These are phyloP conservation scores for Gyrodon lividus DNA, from an alignment of 768 basidiomycete species.

Conservation along the genomic window DNA sequence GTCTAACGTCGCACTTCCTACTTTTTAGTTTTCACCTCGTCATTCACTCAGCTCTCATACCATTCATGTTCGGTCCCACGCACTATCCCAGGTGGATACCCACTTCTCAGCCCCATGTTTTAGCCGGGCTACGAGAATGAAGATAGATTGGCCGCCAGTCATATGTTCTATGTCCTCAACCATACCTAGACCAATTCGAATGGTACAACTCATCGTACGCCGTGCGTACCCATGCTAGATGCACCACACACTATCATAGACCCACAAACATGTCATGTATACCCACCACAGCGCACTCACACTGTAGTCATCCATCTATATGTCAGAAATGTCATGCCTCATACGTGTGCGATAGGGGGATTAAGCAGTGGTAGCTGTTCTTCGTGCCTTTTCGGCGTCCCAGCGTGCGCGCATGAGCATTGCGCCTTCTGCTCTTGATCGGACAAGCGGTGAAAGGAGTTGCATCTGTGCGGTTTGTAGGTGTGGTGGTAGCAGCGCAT, in stretches of 20 bases:
- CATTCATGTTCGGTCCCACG: neutral
- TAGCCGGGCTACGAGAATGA: neutral
- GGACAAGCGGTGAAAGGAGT: slow-evolving; percentile 53
- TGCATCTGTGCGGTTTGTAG: slow-evolving; percentile 64
- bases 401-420: slow-evolving; percentile 72
- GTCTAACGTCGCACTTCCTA: neutral
- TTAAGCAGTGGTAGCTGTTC: slow-evolving; percentile 16
- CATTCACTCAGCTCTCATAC: neutral
- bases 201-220: slow-evolving; percentile 16
- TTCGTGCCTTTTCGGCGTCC: slow-evolving; percentile 56
- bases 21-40: neutral
- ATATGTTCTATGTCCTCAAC: slow-evolving; percentile 16
- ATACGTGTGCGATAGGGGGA: slow-evolving; percentile 5
- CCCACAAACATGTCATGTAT: slow-evolving; percentile 20
- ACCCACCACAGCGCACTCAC: slow-evolving; percentile 14
- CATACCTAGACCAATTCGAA: slow-evolving; percentile 20
- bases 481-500: slow-evolving; percentile 57
- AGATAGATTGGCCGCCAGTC: neutral
- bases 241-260: neutral
- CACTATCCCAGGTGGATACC: neutral
- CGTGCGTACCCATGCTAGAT: slow-evolving; percentile 21
- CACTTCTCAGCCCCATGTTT: neutral
- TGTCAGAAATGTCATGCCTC: slow-evolving; percentile 11
- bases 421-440: slow-evolving; percentile 66
- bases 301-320: slow-evolving; percentile 4